Percentiles rank a stretch among this genome's conserved stretches.
Evolutionary conservation across 441 rosid species (phyloP).

Genomic region (Cnidoscolus chayamansa): DNA sequence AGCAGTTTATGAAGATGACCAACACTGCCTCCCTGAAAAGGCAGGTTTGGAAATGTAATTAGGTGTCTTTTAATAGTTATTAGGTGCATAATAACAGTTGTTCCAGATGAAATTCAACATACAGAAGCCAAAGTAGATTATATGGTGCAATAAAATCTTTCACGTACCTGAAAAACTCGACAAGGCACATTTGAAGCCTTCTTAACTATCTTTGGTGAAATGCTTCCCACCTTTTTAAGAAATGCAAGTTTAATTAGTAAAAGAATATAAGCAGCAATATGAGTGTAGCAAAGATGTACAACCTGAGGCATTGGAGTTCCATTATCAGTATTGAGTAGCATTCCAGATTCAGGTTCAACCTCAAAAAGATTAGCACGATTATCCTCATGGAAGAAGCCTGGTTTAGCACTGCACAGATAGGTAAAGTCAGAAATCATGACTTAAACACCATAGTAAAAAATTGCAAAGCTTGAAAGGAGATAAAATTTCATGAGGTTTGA

Average conservation of each 20-base stretch:
- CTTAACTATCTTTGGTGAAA: slow-evolving; percentile 38
- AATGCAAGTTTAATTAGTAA: background rate
- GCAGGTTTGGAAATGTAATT: slow-evolving; percentile 16
- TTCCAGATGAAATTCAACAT: background rate
- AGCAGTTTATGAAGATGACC: slow-evolving; percentile 96
- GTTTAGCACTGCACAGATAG: slow-evolving; percentile 66
- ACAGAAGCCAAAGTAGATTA: background rate
- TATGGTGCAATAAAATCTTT: slow-evolving; percentile 1
- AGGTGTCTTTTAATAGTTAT: background rate
- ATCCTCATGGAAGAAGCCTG: slow-evolving; percentile 92
- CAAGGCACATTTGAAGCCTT: slow-evolving; percentile 43
- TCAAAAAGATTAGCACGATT: slow-evolving; percentile 85
- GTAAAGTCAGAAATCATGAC: slow-evolving; percentile 17
- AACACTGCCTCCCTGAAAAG: slow-evolving; percentile 82
- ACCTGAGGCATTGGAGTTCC: slow-evolving; percentile 97
- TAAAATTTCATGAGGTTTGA: background rate
- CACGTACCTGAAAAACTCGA: slow-evolving; percentile 69
- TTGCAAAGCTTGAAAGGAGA: background rate
- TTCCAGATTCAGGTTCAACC: slow-evolving; percentile 84
- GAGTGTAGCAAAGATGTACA: slow-evolving; percentile 1
- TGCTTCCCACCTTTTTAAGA: slow-evolving; percentile 60
- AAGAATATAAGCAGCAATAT: slow-evolving; percentile 1
- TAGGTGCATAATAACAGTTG: no score
- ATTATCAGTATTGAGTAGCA: slow-evolving; percentile 90
- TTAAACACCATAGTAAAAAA: background rate